Evolutionary conservation across 768 basidiomycete species (phyloP).

Genomic region (Mycena maculata): DNA sequence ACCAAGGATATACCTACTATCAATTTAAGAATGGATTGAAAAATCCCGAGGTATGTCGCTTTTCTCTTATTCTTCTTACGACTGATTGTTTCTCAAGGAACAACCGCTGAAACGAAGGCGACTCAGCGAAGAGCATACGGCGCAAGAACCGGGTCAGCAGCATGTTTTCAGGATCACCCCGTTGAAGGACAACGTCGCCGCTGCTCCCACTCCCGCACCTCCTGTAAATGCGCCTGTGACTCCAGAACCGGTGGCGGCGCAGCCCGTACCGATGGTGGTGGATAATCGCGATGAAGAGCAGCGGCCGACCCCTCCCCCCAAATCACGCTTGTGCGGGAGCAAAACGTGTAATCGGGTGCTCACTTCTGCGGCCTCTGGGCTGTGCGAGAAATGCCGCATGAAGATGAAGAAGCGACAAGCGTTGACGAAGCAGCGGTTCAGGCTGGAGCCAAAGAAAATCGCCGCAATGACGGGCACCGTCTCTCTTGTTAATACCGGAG

Average conservation of each 20-base stretch:
- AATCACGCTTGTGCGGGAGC: constrained; percentile 45
- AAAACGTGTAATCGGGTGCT: constrained; percentile 55
- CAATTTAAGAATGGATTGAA: constrained; percentile 8
- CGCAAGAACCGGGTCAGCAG: neutral
- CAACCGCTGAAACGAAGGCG: constrained; percentile 25
- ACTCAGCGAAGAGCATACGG: constrained; percentile 3
- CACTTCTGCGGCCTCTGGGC: constrained; percentile 37
- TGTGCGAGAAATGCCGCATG: constrained; percentile 57
- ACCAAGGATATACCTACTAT: constrained; percentile 10
- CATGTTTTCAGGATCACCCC: neutral
- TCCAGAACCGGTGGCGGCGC: neutral
- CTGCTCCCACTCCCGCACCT: neutral
- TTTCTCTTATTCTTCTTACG: neutral
- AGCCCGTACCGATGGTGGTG: constrained; percentile 1
- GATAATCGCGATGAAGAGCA: neutral
- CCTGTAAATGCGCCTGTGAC: neutral
- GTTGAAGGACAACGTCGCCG: neutral
- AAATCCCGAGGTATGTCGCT: constrained; percentile 26
- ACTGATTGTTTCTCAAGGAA: constrained; percentile 16
- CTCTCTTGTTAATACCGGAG: neutral
- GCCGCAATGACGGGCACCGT: neutral
- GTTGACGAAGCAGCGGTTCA: constrained; percentile 57
- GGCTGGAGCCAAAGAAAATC: constrained; percentile 53
- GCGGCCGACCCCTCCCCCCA: neutral
- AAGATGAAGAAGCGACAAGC: constrained; percentile 59